Percentiles rank a stretch among this genome's conserved stretches.
phyloP scores from a whole-genome alignment of 2,329 filamentous ascomycete species.

The Botryosphaeria dothidea region DNA sequence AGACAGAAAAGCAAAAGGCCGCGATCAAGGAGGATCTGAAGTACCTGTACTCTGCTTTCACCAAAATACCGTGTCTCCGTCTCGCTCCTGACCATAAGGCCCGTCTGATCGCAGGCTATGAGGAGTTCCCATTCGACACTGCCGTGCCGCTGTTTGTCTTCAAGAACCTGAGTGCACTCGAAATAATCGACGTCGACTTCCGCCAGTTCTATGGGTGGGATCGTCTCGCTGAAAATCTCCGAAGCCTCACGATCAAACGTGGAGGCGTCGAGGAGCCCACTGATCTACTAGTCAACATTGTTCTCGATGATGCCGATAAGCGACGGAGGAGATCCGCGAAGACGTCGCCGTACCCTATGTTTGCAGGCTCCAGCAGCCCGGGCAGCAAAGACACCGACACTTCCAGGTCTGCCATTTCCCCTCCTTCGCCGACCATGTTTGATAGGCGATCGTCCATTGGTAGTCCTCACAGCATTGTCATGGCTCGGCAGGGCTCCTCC shows the following conservation, averaged over 20 bases:
- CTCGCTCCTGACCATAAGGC: conserved; percentile 92
- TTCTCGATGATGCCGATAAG: conserved; percentile 95
- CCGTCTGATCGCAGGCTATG: conserved; percentile 85
- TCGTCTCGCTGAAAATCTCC: conserved; percentile 84
- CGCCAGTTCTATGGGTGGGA: conserved; percentile 98
- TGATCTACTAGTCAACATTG: conserved; percentile 88
- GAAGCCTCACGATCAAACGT: conserved; percentile 84
- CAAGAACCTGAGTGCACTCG: conserved; percentile 92
- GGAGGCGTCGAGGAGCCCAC: conserved; percentile 86
- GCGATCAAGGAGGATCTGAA: conserved; percentile 84
- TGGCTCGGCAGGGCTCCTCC: conserved; percentile 61
- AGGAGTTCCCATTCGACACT: conserved; percentile 97
- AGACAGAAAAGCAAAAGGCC: conserved; percentile 86
- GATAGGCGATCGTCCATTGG: conserved; percentile 49
- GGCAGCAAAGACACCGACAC: conserved; percentile 66
- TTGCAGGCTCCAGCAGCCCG: conserved; percentile 64
- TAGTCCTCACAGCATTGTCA: conserved; percentile 48
- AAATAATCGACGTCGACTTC: conserved; percentile 94
- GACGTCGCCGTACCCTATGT: conserved; percentile 75
- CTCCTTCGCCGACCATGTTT: conserved; percentile 37
- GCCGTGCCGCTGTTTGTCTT: conserved; percentile 95
- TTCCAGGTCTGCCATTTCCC: conserved; percentile 63
- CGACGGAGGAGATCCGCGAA: conserved; percentile 86
- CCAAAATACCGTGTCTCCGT: conserved; percentile 90
- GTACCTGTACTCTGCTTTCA: conserved; percentile 97